Base-by-base conservation (phyloP, 495 filamentous ascomycete genomes). In the Xylaria grammica region DNA sequence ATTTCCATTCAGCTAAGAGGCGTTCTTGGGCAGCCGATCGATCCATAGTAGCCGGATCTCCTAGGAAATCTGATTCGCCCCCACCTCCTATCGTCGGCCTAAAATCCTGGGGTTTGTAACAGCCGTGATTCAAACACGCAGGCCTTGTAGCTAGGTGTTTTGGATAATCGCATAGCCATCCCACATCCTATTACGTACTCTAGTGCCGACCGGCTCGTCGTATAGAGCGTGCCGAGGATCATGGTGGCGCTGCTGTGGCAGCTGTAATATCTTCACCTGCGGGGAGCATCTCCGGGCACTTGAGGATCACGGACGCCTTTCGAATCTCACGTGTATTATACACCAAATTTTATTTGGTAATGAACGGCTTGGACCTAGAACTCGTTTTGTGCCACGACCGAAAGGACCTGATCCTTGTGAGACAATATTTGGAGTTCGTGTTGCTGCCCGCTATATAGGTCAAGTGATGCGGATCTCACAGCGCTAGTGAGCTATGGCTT, bases 401-500 rank as follows among this genome's bases (percentile, higher is more conserved):
- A 22, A 17, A 20, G 10, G 22, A n/a, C 13, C 19, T 9, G 30
- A 20, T 51, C 46, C 32, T 40, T 9, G 22, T 11, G 13, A 51
- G 32, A 27, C n/a, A n/a, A 10, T 34, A 26, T 24, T 24, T 30
- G 30, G 56, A 24, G 27, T 40, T 60, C 58, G 58, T 60, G 40
- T 60, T 51, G 45, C 5, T 7, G 22, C n/a, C 44, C 19, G 26
- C 56, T 48, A 26, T n/a, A 11, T 19, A 10, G 8, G 46, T 51
- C 32, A 34, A 19, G 6, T 60, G 58, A 51, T 17, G 20, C 27
- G 44, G 9, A 60, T 38, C 27, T 20, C 22, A 51, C 45, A 10
- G 30, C 58, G 58, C 58, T 60, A 60, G 45, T 40, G 45, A 15
- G 5, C 22, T 5, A 59, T 20, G 29, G 42, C 56, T 59, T 29